Percentiles rank a stretch among this genome's conserved stretches.
Evolutionary conservation across 148 eudicot species (phyloP).

Genomic region (Rheum nobile): DNA sequence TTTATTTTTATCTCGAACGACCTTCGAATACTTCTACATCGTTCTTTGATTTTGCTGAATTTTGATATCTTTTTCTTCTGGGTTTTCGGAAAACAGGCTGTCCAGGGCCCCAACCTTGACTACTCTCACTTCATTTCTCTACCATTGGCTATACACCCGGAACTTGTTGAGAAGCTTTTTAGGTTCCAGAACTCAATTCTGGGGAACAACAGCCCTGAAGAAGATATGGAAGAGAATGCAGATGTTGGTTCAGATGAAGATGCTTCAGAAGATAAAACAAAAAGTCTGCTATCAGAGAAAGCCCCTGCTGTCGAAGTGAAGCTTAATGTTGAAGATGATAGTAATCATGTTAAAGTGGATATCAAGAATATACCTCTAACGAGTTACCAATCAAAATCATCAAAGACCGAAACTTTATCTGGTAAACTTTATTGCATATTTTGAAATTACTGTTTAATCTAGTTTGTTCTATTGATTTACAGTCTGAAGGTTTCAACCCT

Average conservation of each 20-base stretch:
- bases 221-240: constrained; percentile 20
- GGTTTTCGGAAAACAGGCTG: constrained; percentile 38
- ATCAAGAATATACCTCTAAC: constrained; percentile 32
- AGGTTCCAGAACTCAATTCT: constrained; percentile 61
- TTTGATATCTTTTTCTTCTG: constrained; percentile 1
- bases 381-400: constrained; percentile 28
- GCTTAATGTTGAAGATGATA: constrained; percentile 28
- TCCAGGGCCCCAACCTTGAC: constrained; percentile 44
- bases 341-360: constrained; percentile 28
- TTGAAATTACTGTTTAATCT: background rate
- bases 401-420: constrained; percentile 22
- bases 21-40: background rate
- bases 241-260: constrained; percentile 25
- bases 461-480: background rate
- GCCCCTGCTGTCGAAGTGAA: constrained; percentile 26
- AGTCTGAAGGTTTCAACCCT: background rate
- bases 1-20: background rate
- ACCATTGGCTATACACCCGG: constrained; percentile 78
- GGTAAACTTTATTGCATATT: constrained; percentile 27
- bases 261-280: constrained; percentile 30
- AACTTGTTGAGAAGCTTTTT: constrained; percentile 64
- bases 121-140: constrained; percentile 91
- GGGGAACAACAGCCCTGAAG: constrained; percentile 20
- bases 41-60: constrained; percentile 5
- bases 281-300: constrained; percentile 11